Evolutionary conservation across 768 basidiomycete genomes (phyloP), one percentile per base, ranked within the genome.

Genomic region (Mycena albidolilacea): DNA sequence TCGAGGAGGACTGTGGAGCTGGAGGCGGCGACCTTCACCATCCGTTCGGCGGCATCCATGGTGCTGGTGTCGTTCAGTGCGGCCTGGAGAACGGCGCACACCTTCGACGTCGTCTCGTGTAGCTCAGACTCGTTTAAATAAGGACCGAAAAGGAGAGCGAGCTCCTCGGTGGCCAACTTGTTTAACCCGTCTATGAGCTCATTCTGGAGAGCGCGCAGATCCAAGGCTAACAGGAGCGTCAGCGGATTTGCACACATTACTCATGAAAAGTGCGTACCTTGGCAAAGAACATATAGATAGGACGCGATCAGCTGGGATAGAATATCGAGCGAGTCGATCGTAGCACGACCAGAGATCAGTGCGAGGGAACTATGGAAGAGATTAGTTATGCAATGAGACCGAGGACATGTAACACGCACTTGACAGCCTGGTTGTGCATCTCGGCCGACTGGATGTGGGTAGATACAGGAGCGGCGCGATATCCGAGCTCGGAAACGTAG

Each of bases 371-470:
- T 95, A 30, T 75, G 39, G 67, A 11, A 74, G 57, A 35, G 9
- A 41, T 55, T 52, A 64, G 64, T 15, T 60, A 17, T 14, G 19
- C 14, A 57, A 64, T 60, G 15, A 35, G 14, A 46, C n/a, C 11
- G n/a, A 50, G 14, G n/a, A 21, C 11, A 35, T 14, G 38, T 44
- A 64, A 7, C 12, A 85, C 93, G 72, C 74, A 95, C 93, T 97
- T 97, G 81, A 97, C 89, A 55, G 95, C 93, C 81, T 97, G 95
- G 76, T 97, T 97, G 79, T 95, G 94, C 93, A 96, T 95, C 83
- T 97, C 95, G 1, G 95, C 95, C 2, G 92, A 93, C 77, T 96
- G 94, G 61, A 95, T 90, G 76, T 93, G 92, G 0, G 94, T 94
- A 3, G 92, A 93, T 12, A 96, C 95, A 0, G 95, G 95, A 83